phyloP scores from a whole-genome alignment of 495 filamentous ascomycete genomes.

The Neurospora sublineolata region DNA sequence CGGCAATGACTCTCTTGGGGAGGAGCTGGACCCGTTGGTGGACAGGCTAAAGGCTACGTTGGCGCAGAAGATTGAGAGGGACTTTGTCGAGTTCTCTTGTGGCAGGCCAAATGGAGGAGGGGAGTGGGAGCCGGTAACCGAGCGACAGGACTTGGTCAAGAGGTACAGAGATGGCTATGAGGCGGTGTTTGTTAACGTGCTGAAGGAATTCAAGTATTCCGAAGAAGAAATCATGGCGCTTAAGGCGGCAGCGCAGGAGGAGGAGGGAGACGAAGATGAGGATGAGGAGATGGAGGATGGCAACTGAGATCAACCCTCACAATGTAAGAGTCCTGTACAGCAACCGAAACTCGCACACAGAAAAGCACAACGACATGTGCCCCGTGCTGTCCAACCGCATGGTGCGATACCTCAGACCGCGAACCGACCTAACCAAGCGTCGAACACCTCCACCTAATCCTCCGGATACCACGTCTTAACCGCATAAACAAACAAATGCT shows the following conservation, averaged over 20 bases:
- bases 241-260: constrained; percentile 20
- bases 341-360: not conserved
- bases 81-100: constrained; percentile 4
- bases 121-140: not conserved
- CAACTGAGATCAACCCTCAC: constrained; percentile 11
- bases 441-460: not conserved
- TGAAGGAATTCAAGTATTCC: not conserved
- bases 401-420: not conserved
- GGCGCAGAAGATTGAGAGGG: constrained; percentile 17
- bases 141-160: not conserved
- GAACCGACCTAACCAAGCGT: not conserved
- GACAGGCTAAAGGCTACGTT: constrained; percentile 13
- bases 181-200: not conserved
- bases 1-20: not conserved
- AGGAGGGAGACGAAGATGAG: constrained; percentile 12
- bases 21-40: constrained; percentile 7
- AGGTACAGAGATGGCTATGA: not conserved
- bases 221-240: constrained; percentile 7
- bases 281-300: constrained; percentile 14
- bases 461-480: constrained; percentile 3
- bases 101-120: not conserved
- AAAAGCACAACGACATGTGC: not conserved
- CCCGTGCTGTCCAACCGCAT: not conserved
- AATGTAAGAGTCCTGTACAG: not conserved
- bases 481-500: constrained; percentile 14